Percentiles rank a stretch among this genome's conserved stretches.
Evolutionary conservation across 163 green algal genomes (phyloP).

Genomic region (Volvox carteri): DNA sequence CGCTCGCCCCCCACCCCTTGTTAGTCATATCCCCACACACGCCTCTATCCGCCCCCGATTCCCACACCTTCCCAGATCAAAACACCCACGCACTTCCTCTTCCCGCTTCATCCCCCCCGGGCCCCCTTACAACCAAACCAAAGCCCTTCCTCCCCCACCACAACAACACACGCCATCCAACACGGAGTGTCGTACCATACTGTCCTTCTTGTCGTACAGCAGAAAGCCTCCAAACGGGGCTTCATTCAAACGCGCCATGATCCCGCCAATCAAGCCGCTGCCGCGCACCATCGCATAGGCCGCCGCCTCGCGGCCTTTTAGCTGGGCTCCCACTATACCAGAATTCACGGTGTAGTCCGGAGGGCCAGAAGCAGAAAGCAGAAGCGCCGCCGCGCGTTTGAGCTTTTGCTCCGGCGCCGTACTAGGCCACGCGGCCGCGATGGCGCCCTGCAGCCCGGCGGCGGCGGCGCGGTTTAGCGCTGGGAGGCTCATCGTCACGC

Average conservation of each 20-base stretch:
- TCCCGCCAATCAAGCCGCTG: background rate
- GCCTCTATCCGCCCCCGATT: no score
- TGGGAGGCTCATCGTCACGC: background rate
- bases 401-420: background rate
- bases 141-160: background rate
- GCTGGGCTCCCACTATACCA: background rate
- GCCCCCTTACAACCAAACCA: background rate
- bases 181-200: no score
- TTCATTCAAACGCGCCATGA: conserved; percentile 6
- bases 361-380: background rate
- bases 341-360: background rate
- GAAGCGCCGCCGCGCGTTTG: background rate
- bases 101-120: no score
- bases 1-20: no score
- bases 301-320: background rate
- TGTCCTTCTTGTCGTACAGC: background rate
- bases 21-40: no score
- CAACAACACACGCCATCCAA: background rate
- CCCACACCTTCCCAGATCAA: no score
- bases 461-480: background rate
- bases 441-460: background rate
- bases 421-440: conserved; percentile 14
- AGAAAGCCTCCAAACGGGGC: background rate
- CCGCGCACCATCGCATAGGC: background rate
- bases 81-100: no score